Base-by-base conservation (phyloP, 2,329 filamentous ascomycete genomes). In the Aspergillus arachidicola region DNA sequence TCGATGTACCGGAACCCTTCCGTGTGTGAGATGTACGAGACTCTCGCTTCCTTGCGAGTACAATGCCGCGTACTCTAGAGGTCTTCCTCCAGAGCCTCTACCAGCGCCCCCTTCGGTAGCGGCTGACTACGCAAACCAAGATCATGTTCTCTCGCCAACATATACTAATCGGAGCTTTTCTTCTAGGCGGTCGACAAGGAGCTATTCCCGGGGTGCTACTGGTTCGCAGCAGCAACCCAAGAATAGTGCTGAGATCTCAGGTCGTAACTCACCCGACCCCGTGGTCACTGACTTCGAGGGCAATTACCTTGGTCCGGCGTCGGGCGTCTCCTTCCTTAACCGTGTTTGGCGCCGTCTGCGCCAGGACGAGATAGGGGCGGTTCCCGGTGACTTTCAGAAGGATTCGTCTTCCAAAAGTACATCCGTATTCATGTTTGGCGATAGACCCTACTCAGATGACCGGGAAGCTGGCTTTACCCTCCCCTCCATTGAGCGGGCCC, bases 341-440 rank as follows among this genome's bases (percentile, higher is more conserved):
- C 87, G 89, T 82, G 80, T 89, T 83, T 81, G 91, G 88, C 74
- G 90, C 82, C 78, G 89, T 82, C 60, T 92, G 70, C 66, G 88
- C 81, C 53, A 88, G 82, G 57, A 88, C 82, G 80, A 79, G 46
- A 75, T 66, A 21, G 75, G 73, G 0, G 71, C 73, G 3, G 71
- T 75, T 32, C 73, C 74, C 0, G 69, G 71, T 59, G 68, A 68
- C 19, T 57, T 73, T 43, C 69, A 72, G 26, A 70, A 73, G 63
- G 75, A 77, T 46, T 69, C 69, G 0, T 72, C 69, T 23, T 60
- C 68, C 0, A 78, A 78, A 28, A 78, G 79, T 32, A 83, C 85
- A 21, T 77, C 79, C 0, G 74, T 85, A 1, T 81, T 80, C 61
- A 78, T 79, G 63, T 84, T 84, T 28, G 84, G 84, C 0, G 84